These are phyloP conservation scores for Pichia manshurica DNA, from an alignment of 805 yeast genomes.

Conservation along the genomic window DNA sequence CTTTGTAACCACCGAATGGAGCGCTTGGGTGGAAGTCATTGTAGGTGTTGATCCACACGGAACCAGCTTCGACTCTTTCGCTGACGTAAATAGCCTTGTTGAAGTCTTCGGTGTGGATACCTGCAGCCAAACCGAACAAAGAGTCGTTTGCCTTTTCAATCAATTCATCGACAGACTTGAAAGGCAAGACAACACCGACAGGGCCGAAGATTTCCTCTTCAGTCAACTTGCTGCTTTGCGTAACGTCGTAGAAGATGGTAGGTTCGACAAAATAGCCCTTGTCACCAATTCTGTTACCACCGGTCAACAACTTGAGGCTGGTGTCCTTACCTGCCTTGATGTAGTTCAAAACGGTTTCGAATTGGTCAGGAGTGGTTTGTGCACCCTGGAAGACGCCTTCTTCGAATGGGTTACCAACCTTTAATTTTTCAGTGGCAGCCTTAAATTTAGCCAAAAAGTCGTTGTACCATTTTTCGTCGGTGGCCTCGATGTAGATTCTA, in stretches of 20 bases:
- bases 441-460: slow-evolving; percentile 53
- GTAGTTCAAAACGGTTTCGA: slow-evolving; percentile 61
- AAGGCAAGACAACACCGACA: slow-evolving; percentile 65
- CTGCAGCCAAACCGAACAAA: slow-evolving; percentile 76
- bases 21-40: slow-evolving; percentile 69
- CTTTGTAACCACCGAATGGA: slow-evolving; percentile 80
- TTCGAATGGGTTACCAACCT: slow-evolving; percentile 74
- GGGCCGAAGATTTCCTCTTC: slow-evolving; percentile 79
- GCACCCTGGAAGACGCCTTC: slow-evolving; percentile 69
- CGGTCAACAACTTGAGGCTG: slow-evolving; percentile 63
- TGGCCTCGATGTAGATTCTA: slow-evolving; percentile 70
- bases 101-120: slow-evolving; percentile 62
- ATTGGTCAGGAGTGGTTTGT: slow-evolving; percentile 65
- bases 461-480: slow-evolving; percentile 46
- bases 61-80: slow-evolving; percentile 64
- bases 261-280: slow-evolving; percentile 73
- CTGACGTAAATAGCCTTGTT: slow-evolving; percentile 60
- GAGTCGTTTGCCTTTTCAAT: slow-evolving; percentile 62
- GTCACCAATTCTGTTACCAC: slow-evolving; percentile 60
- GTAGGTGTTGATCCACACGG: slow-evolving; percentile 76
- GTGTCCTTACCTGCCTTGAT: slow-evolving; percentile 61
- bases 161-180: slow-evolving; percentile 62
- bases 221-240: slow-evolving; percentile 55
- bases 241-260: slow-evolving; percentile 66
- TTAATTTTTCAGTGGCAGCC: slow-evolving; percentile 50